Evolutionary conservation across 2,329 filamentous ascomycete genomes (phyloP), one percentile per base, ranked within the genome.

Genomic region (Periconia macrospinosa): DNA sequence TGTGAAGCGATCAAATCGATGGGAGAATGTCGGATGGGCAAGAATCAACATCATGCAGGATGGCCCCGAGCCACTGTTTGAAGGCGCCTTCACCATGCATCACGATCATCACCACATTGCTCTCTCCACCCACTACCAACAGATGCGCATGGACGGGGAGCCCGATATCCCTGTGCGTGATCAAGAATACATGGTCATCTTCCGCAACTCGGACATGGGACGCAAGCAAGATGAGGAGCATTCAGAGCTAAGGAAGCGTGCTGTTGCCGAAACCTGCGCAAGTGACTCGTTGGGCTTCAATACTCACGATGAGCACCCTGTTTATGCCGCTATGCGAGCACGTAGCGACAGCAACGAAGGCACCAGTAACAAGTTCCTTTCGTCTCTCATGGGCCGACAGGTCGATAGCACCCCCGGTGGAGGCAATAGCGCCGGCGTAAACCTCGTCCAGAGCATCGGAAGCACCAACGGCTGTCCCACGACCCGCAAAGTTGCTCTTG

Each of bases 101-200:
- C 86, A 89, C 52, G 86, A 96, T 68, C 86, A 92, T 63, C 92
- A 99, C 74, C 91, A 97, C 72, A 81, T 99, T 48, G 89, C 95
- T 68, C 85, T 91, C 27, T 84, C 83, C 57, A 82, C 83, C 27
- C 88, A 86, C 57, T 99, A 94, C 69, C 81, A 84, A 69, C 81
- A 84, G 60, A 92, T 90, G 44, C 52, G 88, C 84, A 30, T 60
- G 67, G 85, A 91, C 56, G 72, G 77, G 43, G 94, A 99, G 70
- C 90, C 92, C 2, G 78, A 82, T 23, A 71, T 90, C 8, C 76
- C 82, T 30, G 69, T 79, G 30, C 74, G 78, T 44, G 80, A 78
- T 5, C 83, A 86, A 30, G 90, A 96, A 56, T 88, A 85, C 68
- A 94, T 99, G 92, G 81, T 97, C 35, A 83, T 97, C 1, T 97